Conservation (phyloP, 176 grass and related monocot genomes). For the Ensete glaucum region DNA sequence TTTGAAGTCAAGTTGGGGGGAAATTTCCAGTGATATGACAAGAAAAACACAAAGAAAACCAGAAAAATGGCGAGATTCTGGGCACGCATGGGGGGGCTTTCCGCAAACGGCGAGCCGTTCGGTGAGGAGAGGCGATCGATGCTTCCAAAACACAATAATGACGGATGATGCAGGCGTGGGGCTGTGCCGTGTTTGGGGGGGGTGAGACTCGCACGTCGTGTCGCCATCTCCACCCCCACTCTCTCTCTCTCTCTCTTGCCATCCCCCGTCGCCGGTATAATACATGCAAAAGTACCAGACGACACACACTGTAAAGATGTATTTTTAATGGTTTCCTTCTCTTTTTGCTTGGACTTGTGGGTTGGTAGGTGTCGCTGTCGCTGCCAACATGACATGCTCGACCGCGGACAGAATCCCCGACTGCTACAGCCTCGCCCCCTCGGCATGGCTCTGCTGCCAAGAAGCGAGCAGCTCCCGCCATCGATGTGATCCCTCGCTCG, state of each 20-base stretch:
- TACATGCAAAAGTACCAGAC: neutral
- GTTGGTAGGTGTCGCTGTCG: neutral
- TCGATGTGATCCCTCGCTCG: neutral
- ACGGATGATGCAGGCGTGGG: conserved; percentile 15
- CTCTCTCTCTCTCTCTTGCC: neutral
- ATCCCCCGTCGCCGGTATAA: neutral
- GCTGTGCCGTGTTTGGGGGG: neutral
- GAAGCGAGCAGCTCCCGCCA: neutral
- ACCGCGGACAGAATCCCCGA: neutral
- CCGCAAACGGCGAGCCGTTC: conserved; percentile 6
- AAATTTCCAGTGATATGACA: too few relatives aligned
- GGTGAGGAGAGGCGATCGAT: neutral
- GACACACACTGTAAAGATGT: neutral
- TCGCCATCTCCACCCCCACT: neutral
- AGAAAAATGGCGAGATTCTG: neutral
- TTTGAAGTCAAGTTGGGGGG: too few relatives aligned
- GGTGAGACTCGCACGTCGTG: conserved; percentile 2
- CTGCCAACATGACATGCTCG: conserved; percentile 1
- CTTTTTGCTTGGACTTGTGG: neutral
- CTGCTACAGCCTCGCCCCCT: neutral
- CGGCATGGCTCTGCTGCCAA: neutral
- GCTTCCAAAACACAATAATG: conserved; percentile 22
- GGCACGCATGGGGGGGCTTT: neutral
- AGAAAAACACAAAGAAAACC: too few relatives aligned
- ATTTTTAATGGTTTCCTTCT: neutral